Evolutionary conservation across 768 basidiomycete species (phyloP), one percentile per base, ranked within the genome.

Genomic region (Rhizopogon rudus): DNA sequence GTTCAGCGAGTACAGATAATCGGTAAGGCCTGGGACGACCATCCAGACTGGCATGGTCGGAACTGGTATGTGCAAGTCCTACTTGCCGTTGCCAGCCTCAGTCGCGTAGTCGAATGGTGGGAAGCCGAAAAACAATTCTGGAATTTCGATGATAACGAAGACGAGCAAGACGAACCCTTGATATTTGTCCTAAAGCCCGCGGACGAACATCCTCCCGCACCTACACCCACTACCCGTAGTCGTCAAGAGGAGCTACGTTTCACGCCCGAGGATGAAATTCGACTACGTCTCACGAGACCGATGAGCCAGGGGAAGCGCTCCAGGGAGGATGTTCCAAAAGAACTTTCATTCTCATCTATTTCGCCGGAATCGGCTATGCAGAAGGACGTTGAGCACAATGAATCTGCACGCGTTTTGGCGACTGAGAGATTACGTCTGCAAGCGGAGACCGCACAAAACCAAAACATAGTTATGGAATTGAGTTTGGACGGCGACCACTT

Each of bases 101-200:
- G 88, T 70, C 88, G 96, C 55, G 97, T 98, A 29, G 88, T 98
- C 59, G 97, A 98, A 66, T 99, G 97, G 96, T 98, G 94, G 93
- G 95, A 97, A 71, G 97, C 97, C 10, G 96, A 98, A 76, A 95
- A 95, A 66, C 93, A 95, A 62, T 99, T 99, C 71, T 99, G 97
- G 97, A 97, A 97, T 65, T 98, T 98, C 67, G 91, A 95, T 65
- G 91, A 93, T 66, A 87, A 89, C 58, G 89, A 90, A 44, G 87
- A 91, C 56, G 93, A 93, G 63, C 85, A 89, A 66, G 88, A 92
- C 54, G 96, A 98, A 61, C 92, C 93, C 1, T 75, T 98, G 49
- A 83, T 87, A 61, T 98, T 98, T 65, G 93, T 98, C 53, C 87
- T 93, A 69, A 97, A 96, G 69, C 88, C 96, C 0, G 82, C 81